Evolutionary conservation across 306 rosid species (phyloP), one percentile per base, ranked within the genome.

Genomic region (Leucaena leucocephala): DNA sequence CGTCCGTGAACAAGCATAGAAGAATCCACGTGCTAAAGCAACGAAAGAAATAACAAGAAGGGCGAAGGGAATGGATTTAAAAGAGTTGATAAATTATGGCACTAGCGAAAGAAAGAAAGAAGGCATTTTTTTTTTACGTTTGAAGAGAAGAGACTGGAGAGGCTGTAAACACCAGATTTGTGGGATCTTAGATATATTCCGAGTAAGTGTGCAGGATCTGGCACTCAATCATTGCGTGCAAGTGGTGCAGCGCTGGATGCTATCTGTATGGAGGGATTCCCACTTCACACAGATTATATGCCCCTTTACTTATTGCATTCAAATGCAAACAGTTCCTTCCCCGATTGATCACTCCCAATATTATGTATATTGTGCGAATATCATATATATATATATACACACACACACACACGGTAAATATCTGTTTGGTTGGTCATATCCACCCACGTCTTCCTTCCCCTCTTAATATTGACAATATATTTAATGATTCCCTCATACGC

Each of bases 291-390:
- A 55, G 5, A 34, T 66, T 44, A 74, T 55, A 68, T 45, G 8
- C 50, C 7, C 49, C 9, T 44, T 17, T 17, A 1, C 34, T n/a
- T 55, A 19, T 55, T 8, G 62, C 62, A 8, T n/a, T 50, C 12
- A 34, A 49, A 27, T 0, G 59, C 66, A 58, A 67, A 65, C 84
- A 76, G 42, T 39, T 55, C 10, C 50, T 68, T 73, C 43, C 59
- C 15, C 17, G 43, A 70, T 3, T 46, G 40, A 21, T 48, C 5
- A 45, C 39, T 27, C 58, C 12, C 36, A 46, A 22, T 46, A 45
- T 40, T 4, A 40, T 40, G 6, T 50, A 15, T 50, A 16, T 16
- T 1, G 57, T 16, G 57, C 15, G 57, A n/a, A n/a, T 54, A 54
- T 7, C 15, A 19, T 55, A 55, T 55, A 27, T 19, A 4, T 7